These are phyloP conservation scores for Calonectria pseudoturangicola DNA, from an alignment of 2,329 filamentous ascomycete species.

Conservation along the genomic window DNA sequence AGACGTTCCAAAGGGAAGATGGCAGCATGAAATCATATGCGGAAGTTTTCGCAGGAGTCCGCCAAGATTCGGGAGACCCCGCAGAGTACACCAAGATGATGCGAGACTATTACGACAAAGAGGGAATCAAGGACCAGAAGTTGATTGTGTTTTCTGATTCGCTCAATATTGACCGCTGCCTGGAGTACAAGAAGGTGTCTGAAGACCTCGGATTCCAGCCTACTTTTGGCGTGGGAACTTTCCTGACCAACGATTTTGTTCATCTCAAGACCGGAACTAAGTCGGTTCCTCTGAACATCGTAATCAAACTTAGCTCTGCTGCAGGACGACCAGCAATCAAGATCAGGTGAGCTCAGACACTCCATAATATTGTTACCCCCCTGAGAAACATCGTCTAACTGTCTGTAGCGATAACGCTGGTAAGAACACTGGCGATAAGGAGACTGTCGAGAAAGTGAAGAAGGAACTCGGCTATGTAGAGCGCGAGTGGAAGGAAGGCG, in stretches of 20 bases:
- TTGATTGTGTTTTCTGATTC: conserved; percentile 97
- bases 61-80: conserved; percentile 94
- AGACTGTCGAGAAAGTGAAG: conserved; percentile 89
- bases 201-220: conserved; percentile 88
- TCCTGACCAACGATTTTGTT: conserved; percentile 95
- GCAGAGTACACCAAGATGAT: conserved; percentile 85
- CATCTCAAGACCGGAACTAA: conserved; percentile 84
- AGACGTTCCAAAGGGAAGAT: conserved; percentile 63
- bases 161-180: conserved; percentile 90
- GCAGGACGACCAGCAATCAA: conserved; percentile 90
- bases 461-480: conserved; percentile 89
- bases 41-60: conserved; percentile 86
- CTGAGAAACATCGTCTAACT: conserved; percentile 40
- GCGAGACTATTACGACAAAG: conserved; percentile 85
- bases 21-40: conserved; percentile 80
- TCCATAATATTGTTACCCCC: background rate
- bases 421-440: conserved; percentile 94
- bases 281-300: conserved; percentile 94
- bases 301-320: conserved; percentile 95
- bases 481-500: conserved; percentile 86
- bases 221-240: conserved; percentile 96
- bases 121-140: conserved; percentile 87
- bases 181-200: conserved; percentile 91
- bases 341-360: conserved; percentile 73
- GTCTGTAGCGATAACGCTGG: conserved; percentile 81